Evolutionary conservation across 1,284 basidiomycete species (phyloP).

Genomic region (Microbotryum scabiosae): DNA sequence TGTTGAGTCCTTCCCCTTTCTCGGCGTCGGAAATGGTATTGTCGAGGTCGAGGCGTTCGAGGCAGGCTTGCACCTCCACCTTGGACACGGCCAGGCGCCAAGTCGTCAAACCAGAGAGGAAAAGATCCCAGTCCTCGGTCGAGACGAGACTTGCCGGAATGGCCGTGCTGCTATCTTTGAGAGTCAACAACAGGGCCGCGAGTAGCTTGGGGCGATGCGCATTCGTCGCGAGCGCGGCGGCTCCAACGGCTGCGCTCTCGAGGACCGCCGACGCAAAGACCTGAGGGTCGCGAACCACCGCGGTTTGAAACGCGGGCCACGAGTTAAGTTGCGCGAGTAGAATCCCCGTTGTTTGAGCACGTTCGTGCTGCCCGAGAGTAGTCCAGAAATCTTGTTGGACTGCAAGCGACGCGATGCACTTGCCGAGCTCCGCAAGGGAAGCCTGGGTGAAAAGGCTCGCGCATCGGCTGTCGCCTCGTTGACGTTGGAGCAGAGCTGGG

Average conservation of each 20-base stretch:
- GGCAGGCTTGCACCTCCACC: conserved; percentile 28
- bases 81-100: conserved; percentile 28
- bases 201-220: conserved; percentile 20
- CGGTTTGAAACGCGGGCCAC: conserved; percentile 10
- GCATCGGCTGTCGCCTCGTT: conserved; percentile 9
- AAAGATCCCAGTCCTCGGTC: conserved; percentile 29
- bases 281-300: conserved; percentile 10
- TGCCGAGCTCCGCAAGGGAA: conserved; percentile 5
- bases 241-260: conserved; percentile 4
- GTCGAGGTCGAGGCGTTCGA: conserved; percentile 29
- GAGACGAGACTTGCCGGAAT: conserved; percentile 28
- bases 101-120: conserved; percentile 29
- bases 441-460: conserved; percentile 6
- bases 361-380: not conserved
- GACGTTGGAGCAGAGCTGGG: conserved; percentile 4
- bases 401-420: conserved; percentile 16
- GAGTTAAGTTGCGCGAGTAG: conserved; percentile 9
- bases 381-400: conserved; percentile 21
- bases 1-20: conserved; percentile 21
- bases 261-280: conserved; percentile 15
- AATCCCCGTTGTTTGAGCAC: not conserved
- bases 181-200: conserved; percentile 11
- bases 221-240: not conserved
- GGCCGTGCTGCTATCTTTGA: conserved; percentile 25
- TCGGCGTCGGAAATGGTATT: conserved; percentile 8